Evolutionary conservation across 169 alveolate species (phyloP).

Genomic region (Plasmodium berghei): DNA sequence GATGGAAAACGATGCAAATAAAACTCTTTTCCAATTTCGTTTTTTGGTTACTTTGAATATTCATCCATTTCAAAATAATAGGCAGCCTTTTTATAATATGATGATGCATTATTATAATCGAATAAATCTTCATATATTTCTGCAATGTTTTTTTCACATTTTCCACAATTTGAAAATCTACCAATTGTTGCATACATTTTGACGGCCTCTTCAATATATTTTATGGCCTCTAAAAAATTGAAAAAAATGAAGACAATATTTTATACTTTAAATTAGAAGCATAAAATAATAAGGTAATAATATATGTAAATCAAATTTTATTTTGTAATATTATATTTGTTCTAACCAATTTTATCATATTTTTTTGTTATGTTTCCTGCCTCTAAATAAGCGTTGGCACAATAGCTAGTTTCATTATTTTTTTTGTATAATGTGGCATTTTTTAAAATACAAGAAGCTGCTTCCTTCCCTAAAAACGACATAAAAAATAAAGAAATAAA

Average conservation of each 20-base stretch:
- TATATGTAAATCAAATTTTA: background rate
- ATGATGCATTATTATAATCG: constrained; percentile 60
- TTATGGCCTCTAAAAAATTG: constrained; percentile 44
- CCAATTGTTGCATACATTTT: constrained; percentile 72
- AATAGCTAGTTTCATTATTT: constrained; percentile 59
- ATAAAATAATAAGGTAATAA: background rate
- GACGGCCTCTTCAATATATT: constrained; percentile 69
- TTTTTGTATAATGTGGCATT: constrained; percentile 46
- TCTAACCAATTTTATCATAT: constrained; percentile 60
- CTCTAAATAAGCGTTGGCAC: constrained; percentile 70
- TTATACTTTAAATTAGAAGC: background rate
- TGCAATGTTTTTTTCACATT: constrained; percentile 68
- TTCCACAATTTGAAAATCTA: constrained; percentile 63
- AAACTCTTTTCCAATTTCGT: background rate
- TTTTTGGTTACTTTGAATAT: constrained; percentile 34
- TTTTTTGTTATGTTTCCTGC: constrained; percentile 74
- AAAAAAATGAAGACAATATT: background rate
- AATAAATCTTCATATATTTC: constrained; percentile 65
- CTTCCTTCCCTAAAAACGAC: constrained; percentile 55
- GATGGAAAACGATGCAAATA: background rate
- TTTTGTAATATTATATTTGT: background rate
- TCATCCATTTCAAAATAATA: constrained; percentile 80
- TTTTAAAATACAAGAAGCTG: constrained; percentile 50
- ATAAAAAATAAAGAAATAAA: background rate
- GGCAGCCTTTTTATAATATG: constrained; percentile 76